Conservation (phyloP, 1,284 basidiomycete species). For the Ceratobasidium theobromae region DNA sequence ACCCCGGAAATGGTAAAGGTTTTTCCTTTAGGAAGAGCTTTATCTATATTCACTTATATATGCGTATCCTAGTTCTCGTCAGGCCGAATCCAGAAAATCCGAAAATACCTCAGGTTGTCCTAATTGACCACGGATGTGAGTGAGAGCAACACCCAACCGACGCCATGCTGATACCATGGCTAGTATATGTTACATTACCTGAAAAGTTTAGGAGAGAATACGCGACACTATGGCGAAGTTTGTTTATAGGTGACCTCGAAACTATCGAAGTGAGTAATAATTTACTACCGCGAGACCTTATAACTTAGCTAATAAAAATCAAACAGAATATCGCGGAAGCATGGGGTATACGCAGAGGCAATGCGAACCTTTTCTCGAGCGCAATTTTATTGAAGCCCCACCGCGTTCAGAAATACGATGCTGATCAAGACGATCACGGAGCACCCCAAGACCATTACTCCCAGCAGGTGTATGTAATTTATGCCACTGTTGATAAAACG, state of each 20-base stretch:
- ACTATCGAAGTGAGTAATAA: conserved; percentile 40
- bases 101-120: conserved; percentile 39
- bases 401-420: conserved; percentile 7
- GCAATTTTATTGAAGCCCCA: conserved; percentile 27
- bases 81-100: conserved; percentile 48
- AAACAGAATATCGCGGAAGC: conserved; percentile 45
- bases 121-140: conserved; percentile 51
- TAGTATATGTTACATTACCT: conserved; percentile 47
- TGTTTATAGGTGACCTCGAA: conserved; percentile 50
- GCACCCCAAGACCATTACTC: not conserved
- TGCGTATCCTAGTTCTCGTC: conserved; percentile 9
- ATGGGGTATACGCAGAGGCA: conserved; percentile 47
- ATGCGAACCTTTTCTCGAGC: conserved; percentile 46
- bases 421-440: not conserved
- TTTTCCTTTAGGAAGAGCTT: not conserved
- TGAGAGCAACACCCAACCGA: not conserved
- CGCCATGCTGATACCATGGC: not conserved
- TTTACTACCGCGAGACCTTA: not conserved
- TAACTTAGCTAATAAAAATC: not conserved
- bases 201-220: conserved; percentile 47
- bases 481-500: not conserved
- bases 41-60: not conserved
- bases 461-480: conserved; percentile 16
- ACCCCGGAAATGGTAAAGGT: conserved; percentile 33
- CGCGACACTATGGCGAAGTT: conserved; percentile 50